Evolutionary conservation across 768 basidiomycete species (phyloP), one percentile per base, ranked within the genome.

Genomic region (Imleria badia): DNA sequence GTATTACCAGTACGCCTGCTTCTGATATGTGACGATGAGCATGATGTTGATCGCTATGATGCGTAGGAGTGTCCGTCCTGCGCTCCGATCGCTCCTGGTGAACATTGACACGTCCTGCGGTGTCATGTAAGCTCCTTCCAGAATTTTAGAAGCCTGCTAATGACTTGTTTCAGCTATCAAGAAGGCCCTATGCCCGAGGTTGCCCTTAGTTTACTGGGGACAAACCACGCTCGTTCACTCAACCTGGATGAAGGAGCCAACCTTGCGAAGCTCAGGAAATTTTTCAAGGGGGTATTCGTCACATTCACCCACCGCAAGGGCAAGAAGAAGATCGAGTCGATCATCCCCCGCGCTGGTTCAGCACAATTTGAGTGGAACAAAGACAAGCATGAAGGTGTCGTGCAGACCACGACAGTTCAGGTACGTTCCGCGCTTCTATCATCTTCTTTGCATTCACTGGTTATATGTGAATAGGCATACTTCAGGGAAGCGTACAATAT

Each of bases 71-170:
- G 78, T 82, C 36, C 74, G 81, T 1, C 80, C 79, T 0, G 68
- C 75, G 1, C 52, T 70, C 0, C 72, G 69, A 1, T 53, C 69
- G 10, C 74, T 81, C 55, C 60, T 79, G 1, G 61, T 83, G 2
- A 81, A 76, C 14, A 65, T 83, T 1, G 81, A 83, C 48, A 78
- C 74, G 0, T 73, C 76, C 2, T 74, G 78, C 14, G 68, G 80
- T 0, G 71, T 75, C 0, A 63, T 83, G 80, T 81, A 71, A 57
- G 71, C 19, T 13, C 30, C 0, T 31, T 42, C 8, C 30, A 8
- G 12, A 4, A 9, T 29, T 19, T 11, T 1, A 9, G 38, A 40
- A 34, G 13, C 10, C 2, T n/a, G 8, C n/a, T 60, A 10, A 60
- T 20, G 1, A 1, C 12, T 11, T 17, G 12, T 51, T 29, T n/a